Evolutionary conservation across 352 stramenopile genomes (phyloP).

Genomic region (Phytophthora uliginosa): DNA sequence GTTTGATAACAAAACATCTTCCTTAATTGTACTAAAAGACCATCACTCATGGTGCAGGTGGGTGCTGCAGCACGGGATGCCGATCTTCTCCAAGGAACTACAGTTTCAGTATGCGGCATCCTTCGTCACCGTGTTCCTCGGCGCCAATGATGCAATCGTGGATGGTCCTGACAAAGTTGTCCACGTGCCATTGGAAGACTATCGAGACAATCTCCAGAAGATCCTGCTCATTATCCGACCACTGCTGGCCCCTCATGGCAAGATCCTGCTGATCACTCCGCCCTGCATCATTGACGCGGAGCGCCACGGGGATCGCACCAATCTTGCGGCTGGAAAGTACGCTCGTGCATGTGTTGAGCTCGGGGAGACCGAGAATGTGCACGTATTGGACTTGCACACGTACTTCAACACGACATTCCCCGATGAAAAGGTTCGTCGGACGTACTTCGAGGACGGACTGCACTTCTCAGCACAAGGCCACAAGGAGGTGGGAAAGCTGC

Average conservation of each 20-base stretch:
- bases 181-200: conserved; percentile 53
- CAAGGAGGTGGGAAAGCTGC: conserved; percentile 27
- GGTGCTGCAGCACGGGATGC: conserved; percentile 37
- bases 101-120: conserved; percentile 33
- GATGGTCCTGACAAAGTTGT: conserved; percentile 33
- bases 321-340: conserved; percentile 45
- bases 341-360: conserved; percentile 55
- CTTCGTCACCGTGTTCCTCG: conserved; percentile 59
- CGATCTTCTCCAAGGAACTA: conserved; percentile 42
- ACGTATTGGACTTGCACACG: conserved; percentile 54
- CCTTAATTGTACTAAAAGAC: neutral
- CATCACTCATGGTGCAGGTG: conserved; percentile 25
- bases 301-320: conserved; percentile 47
- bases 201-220: conserved; percentile 47
- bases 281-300: conserved; percentile 44
- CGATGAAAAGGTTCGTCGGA: conserved; percentile 28
- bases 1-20: neutral
- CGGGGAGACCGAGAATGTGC: conserved; percentile 35
- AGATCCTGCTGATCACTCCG: conserved; percentile 36
- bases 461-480: conserved; percentile 60
- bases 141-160: conserved; percentile 67
- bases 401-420: conserved; percentile 51
- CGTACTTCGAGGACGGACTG: conserved; percentile 51
- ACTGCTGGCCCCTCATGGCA: conserved; percentile 24
- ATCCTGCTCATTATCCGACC: conserved; percentile 34